These are phyloP conservation scores for Capsicum rhomboideum DNA, from an alignment of 257 asterid species.

Conservation along the genomic window DNA sequence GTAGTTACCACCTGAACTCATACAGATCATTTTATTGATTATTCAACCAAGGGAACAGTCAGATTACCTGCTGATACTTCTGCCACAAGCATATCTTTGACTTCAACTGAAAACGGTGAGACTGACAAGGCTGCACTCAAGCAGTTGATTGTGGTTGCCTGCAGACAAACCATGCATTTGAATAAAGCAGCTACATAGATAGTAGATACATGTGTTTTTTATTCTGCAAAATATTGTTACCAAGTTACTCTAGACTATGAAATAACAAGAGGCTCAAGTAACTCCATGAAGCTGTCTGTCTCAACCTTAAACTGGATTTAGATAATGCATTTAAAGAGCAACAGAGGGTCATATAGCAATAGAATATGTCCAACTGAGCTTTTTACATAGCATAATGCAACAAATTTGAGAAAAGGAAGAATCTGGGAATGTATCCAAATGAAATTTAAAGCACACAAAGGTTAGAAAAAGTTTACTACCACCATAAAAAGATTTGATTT, in stretches of 20 bases:
- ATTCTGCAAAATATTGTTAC: neutral
- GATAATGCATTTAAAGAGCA: neutral
- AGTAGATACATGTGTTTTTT: neutral
- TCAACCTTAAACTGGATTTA: neutral
- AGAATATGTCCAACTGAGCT: neutral
- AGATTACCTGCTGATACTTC: conserved; percentile 62
- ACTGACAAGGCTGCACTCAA: conserved; percentile 67
- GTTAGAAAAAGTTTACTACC: neutral
- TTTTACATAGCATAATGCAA: neutral
- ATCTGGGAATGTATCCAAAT: neutral
- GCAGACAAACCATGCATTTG: conserved; percentile 13
- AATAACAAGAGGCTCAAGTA: neutral
- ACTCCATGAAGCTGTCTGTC: neutral
- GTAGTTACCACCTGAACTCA: neutral
- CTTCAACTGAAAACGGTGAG: conserved; percentile 52
- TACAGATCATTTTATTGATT: neutral
- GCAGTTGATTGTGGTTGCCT: conserved; percentile 73
- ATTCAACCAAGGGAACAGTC: conserved; percentile 1
- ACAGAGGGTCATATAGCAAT: neutral
- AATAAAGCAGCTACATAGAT: neutral
- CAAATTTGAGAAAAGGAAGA: neutral
- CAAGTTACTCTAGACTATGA: neutral
- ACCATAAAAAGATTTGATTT: neutral
- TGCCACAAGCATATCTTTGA: conserved; percentile 56
- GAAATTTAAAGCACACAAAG: neutral